Evolutionary conservation across 2,329 filamentous ascomycete genomes (phyloP).

Genomic region (Graphium sp.): DNA sequence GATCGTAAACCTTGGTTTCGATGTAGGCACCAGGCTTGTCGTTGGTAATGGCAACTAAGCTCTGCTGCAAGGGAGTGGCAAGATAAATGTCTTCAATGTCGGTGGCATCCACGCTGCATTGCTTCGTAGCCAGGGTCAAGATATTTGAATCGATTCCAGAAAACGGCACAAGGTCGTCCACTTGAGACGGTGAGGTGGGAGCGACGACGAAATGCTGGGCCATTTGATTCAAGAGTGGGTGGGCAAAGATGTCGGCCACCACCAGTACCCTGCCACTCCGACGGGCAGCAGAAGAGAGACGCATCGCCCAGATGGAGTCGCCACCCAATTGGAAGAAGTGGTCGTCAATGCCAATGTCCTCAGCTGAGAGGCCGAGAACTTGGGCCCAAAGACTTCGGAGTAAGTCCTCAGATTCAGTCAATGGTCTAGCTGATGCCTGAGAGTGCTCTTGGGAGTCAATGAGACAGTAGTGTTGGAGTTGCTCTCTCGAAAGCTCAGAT

Average conservation of each 20-base stretch:
- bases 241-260: constrained; percentile 19
- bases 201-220: constrained; percentile 14
- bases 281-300: constrained; percentile 18
- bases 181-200: constrained; percentile 7
- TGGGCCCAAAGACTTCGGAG: constrained; percentile 14
- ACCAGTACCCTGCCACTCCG: constrained; percentile 15
- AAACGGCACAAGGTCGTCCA: constrained; percentile 11
- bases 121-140: constrained; percentile 19
- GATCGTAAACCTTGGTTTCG: constrained; percentile 7
- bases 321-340: constrained; percentile 23
- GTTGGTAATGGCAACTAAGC: constrained; percentile 7
- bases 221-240: constrained; percentile 19
- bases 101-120: constrained; percentile 5
- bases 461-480: background rate
- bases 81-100: constrained; percentile 8
- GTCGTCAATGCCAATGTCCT: constrained; percentile 12
- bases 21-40: constrained; percentile 7
- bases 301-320: constrained; percentile 26
- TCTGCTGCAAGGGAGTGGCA: constrained; percentile 9
- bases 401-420: constrained; percentile 15
- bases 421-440: constrained; percentile 3
- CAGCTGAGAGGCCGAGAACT: constrained; percentile 12
- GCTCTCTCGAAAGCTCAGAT: background rate
- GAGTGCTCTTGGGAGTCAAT: background rate
- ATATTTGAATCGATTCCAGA: constrained; percentile 19